These are phyloP conservation scores for Punica granatum DNA, from an alignment of 345 rosid species.

Conservation along the genomic window DNA sequence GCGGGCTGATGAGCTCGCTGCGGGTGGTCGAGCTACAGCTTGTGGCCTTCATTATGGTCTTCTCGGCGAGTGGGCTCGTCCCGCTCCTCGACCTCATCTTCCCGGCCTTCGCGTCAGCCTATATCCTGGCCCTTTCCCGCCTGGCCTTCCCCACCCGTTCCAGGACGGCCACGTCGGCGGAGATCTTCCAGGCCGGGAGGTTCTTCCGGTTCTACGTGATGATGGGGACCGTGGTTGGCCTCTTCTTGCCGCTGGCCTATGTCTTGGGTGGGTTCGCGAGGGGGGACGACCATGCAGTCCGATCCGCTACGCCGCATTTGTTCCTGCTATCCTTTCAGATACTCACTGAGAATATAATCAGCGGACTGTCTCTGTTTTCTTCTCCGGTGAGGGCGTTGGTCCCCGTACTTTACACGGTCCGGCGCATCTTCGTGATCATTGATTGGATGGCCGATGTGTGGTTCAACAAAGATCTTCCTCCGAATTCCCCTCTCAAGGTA, in stretches of 20 bases:
- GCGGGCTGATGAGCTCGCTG: constrained; percentile 66
- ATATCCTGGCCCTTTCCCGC: constrained; percentile 24
- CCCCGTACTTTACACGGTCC: constrained; percentile 64
- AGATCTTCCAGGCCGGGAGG: constrained; percentile 50
- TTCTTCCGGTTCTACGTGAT: constrained; percentile 56
- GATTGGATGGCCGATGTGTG: constrained; percentile 73
- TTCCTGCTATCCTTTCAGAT: constrained; percentile 87
- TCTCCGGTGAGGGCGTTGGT: constrained; percentile 81
- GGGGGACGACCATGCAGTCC: constrained; percentile 66
- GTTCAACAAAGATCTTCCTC: constrained; percentile 53
- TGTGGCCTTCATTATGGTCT: constrained; percentile 80
- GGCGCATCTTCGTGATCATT: constrained; percentile 62
- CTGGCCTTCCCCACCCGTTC: constrained; percentile 62
- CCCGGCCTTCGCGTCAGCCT: constrained; percentile 58
- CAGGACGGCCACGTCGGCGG: constrained; percentile 24
- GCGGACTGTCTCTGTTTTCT: constrained; percentile 65
- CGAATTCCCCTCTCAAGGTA: constrained; percentile 47
- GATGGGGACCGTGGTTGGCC: constrained; percentile 62
- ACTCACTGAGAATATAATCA: constrained; percentile 67
- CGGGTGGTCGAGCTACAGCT: constrained; percentile 81
- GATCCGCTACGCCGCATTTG: constrained; percentile 76
- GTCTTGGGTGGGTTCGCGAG: constrained; percentile 90
- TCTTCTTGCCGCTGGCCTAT: constrained; percentile 78
- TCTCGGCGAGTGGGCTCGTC: constrained; percentile 84
- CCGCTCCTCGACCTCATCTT: constrained; percentile 72